Conservation (phyloP, 148 eudicot genomes). For the Nepenthes mirabilis region DNA sequence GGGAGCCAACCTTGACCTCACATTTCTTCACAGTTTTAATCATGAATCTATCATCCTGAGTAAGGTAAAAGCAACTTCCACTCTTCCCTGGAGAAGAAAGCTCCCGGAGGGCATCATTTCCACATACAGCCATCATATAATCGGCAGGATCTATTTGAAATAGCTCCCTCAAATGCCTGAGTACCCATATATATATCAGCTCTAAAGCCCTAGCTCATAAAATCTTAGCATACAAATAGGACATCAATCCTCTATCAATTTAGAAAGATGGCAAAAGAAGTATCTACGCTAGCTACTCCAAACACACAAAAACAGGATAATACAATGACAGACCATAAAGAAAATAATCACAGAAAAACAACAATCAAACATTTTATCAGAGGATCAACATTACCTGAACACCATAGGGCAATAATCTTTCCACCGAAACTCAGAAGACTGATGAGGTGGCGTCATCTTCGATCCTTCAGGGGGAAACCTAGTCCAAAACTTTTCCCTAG, state of each 20-base stretch:
- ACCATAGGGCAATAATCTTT: constrained; percentile 95
- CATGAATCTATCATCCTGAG: constrained; percentile 94
- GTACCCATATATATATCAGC: constrained; percentile 2
- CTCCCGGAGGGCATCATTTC: constrained; percentile 85
- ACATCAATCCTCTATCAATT: too few species aligned
- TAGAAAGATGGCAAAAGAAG: too few species aligned
- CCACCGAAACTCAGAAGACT: constrained; percentile 79
- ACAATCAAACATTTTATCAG: not conserved
- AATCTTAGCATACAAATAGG: not conserved
- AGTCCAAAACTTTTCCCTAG: constrained; percentile 84
- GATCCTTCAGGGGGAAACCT: constrained; percentile 88
- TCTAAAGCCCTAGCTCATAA: not conserved
- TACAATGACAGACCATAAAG: not conserved
- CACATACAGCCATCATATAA: constrained; percentile 92
- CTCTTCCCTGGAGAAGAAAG: constrained; percentile 96
- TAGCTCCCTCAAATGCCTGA: constrained; percentile 70
- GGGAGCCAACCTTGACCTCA: constrained; percentile 90
- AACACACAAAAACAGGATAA: not conserved
- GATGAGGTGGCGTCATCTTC: constrained; percentile 75
- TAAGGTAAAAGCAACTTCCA: constrained; percentile 88
- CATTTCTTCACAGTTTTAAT: constrained; percentile 95
- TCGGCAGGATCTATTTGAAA: constrained; percentile 96
- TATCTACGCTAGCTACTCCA: too few species aligned
- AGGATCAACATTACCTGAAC: constrained; percentile 43
- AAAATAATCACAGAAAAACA: not conserved